A percentile compares a stretch with the other conserved stretches of the same genome.
Evolutionary conservation across 2,329 filamentous ascomycete species (phyloP).

Genomic region (Neonectria magnoliae): DNA sequence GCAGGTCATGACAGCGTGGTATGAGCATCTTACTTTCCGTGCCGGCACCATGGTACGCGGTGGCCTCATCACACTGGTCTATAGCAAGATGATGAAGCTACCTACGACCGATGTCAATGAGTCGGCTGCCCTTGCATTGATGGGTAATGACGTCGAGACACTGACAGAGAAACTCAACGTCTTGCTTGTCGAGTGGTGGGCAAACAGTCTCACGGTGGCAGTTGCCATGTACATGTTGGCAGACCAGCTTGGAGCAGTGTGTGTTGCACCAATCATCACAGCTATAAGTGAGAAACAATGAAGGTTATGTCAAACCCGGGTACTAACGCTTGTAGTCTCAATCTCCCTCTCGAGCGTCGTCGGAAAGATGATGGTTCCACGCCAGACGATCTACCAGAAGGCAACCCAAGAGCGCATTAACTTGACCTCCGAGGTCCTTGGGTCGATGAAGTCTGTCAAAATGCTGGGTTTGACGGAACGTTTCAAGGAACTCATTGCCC

Average conservation of each 20-base stretch:
- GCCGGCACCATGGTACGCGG: conserved; percentile 45
- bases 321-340: conserved; percentile 30
- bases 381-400: conserved; percentile 46
- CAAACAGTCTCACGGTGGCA: conserved; percentile 43
- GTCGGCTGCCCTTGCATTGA: conserved; percentile 44
- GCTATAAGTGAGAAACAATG: conserved; percentile 40
- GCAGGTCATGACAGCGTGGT: conserved; percentile 46
- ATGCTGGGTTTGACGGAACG: conserved; percentile 46
- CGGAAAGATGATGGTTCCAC: conserved; percentile 41
- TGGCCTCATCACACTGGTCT: conserved; percentile 44
- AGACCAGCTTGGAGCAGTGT: conserved; percentile 47
- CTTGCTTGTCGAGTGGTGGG: conserved; percentile 46
- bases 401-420: conserved; percentile 48
- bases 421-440: conserved; percentile 45
- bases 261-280: conserved; percentile 45
- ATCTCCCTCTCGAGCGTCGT: conserved; percentile 33
- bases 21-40: conserved; percentile 46
- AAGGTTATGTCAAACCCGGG: background rate
- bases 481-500: conserved; percentile 37
- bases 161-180: conserved; percentile 41
- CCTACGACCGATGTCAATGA: conserved; percentile 39
- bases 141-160: conserved; percentile 48
- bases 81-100: conserved; percentile 44
- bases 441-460: conserved; percentile 48
- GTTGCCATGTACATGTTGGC: conserved; percentile 46